Percentiles rank a stretch among this genome's conserved stretches.
Conservation (phyloP, 2,329 filamentous ascomycete genomes). For the Penicillium sp. region DNA sequence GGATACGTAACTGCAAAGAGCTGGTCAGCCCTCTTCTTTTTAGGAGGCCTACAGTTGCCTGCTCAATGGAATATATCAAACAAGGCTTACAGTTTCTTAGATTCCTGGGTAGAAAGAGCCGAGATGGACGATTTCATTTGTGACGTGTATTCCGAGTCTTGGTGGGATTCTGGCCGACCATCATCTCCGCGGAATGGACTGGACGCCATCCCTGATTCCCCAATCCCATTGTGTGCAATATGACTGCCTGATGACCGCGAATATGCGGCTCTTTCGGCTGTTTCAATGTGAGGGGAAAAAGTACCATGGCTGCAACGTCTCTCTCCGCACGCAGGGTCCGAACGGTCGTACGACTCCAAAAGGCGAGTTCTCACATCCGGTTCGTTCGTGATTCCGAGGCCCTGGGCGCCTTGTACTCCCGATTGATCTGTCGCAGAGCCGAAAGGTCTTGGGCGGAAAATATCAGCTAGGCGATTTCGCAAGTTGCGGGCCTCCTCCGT, state of each 20-base stretch:
- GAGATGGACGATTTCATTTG: constrained; percentile 71
- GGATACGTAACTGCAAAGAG: constrained; percentile 68
- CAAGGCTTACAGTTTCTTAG: constrained; percentile 66
- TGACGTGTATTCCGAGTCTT: constrained; percentile 64
- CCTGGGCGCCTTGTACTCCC: neutral
- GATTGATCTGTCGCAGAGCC: constrained; percentile 3
- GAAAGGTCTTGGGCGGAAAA: constrained; percentile 27
- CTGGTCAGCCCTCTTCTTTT: constrained; percentile 5
- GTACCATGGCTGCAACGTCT: constrained; percentile 69
- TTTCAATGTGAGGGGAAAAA: constrained; percentile 67
- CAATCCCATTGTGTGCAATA: constrained; percentile 34
- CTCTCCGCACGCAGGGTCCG: constrained; percentile 38
- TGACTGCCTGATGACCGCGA: constrained; percentile 28
- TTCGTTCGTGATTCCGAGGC: constrained; percentile 16
- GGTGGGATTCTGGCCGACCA: constrained; percentile 40
- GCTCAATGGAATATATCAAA: neutral
- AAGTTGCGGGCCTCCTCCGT: constrained; percentile 28
- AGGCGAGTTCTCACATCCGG: constrained; percentile 38
- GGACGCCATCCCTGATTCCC: constrained; percentile 17
- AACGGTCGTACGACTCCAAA: constrained; percentile 40
- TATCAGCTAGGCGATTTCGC: constrained; percentile 31
- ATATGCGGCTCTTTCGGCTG: constrained; percentile 53
- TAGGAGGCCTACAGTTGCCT: constrained; percentile 1
- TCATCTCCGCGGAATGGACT: constrained; percentile 36
- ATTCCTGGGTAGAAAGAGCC: constrained; percentile 71